A percentile compares a stretch with the other conserved stretches of the same genome.
Conservation (phyloP, 768 basidiomycete species). For the Chalciporus piperatus region DNA sequence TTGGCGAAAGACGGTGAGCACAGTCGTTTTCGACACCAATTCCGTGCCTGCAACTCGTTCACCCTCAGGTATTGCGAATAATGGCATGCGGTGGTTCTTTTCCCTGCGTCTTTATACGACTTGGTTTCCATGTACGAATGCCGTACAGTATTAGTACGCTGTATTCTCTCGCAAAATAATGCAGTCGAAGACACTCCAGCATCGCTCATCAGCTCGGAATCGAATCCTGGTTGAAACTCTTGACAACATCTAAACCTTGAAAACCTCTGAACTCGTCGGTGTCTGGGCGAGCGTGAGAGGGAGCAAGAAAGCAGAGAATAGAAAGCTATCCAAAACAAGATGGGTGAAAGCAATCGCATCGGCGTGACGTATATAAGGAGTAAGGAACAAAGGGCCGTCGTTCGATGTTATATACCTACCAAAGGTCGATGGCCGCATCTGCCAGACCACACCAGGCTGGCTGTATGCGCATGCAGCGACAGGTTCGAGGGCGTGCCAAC, state of each 20-base stretch:
- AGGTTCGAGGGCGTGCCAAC: neutral
- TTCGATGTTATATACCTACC: too few relatives aligned
- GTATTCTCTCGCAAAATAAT: neutral
- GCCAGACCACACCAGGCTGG: neutral
- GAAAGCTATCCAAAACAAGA: too few relatives aligned
- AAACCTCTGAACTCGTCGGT: neutral
- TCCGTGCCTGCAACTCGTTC: too few relatives aligned
- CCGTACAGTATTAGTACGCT: neutral
- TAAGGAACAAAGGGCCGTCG: too few relatives aligned
- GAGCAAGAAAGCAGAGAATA: too few relatives aligned
- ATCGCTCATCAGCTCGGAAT: too few relatives aligned
- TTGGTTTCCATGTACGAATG: neutral
- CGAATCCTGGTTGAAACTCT: neutral
- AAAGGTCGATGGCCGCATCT: neutral
- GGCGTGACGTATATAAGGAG: too few relatives aligned
- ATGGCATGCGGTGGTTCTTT: neutral
- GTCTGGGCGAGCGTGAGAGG: too few relatives aligned
- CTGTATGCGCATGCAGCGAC: neutral
- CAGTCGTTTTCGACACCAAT: neutral
- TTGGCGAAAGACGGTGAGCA: slow-evolving; percentile 80
- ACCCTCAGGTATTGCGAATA: slow-evolving; percentile 23
- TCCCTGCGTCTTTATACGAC: neutral
- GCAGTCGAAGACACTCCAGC: too few relatives aligned
- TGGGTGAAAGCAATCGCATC: too few relatives aligned
- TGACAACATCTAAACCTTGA: neutral